These are phyloP conservation scores for Somion occarium DNA, from an alignment of 1,284 basidiomycete species.

Conservation along the genomic window DNA sequence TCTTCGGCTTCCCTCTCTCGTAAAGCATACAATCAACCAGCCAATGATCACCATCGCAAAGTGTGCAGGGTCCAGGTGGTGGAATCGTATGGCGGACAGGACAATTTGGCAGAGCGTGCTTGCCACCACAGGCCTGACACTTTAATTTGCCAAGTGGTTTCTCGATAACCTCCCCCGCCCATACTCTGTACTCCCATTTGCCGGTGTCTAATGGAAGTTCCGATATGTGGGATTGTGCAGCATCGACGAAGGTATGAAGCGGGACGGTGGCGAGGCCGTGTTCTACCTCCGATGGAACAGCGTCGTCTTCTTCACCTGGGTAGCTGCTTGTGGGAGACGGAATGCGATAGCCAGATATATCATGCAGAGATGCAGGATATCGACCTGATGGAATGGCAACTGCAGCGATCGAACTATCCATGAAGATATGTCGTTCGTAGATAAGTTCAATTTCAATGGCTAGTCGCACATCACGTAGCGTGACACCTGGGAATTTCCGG, in stretches of 20 bases:
- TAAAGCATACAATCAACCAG: not conserved
- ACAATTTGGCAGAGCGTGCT: not conserved
- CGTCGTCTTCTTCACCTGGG: not conserved
- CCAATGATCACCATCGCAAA: not conserved
- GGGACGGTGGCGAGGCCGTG: not conserved
- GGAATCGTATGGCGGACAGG: not conserved
- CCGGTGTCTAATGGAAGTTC: not conserved
- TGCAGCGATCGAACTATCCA: not conserved
- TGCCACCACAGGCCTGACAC: not conserved
- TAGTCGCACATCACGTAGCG: conserved; percentile 49
- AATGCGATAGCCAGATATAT: not conserved
- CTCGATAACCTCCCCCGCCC: not conserved
- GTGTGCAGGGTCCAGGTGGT: not conserved
- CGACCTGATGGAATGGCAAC: not conserved
- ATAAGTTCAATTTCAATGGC: conserved; percentile 21
- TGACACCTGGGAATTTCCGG: conserved; percentile 36
- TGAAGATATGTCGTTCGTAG: not conserved
- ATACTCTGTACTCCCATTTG: not conserved
- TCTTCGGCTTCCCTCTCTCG: not conserved
- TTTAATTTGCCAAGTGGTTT: not conserved
- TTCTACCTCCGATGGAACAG: not conserved
- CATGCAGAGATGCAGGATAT: not conserved
- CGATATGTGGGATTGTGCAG: not conserved
- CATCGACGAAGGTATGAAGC: not conserved
- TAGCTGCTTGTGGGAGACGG: not conserved